A percentile compares a stretch with the other conserved stretches of the same genome.
Evolutionary conservation across 208 protist species (phyloP).

Genomic region (Acanthamoeba comandoni): DNA sequence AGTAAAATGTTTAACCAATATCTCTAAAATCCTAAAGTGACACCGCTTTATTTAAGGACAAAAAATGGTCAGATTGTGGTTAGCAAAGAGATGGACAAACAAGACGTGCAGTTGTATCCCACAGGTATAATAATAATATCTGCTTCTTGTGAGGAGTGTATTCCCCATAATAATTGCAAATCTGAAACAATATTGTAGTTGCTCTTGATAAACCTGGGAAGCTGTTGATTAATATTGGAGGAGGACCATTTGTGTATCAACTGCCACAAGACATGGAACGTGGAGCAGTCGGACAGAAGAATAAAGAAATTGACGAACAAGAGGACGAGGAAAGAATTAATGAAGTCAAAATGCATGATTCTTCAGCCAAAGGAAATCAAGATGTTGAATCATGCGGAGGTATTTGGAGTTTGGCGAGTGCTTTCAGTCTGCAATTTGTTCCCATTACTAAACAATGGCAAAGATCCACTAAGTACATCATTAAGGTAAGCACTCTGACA

Average conservation of each 20-base stretch:
- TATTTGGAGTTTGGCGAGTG: no score
- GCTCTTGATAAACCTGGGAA: slow-evolving; percentile 22
- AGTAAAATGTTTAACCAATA: not conserved
- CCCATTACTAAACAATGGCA: no score
- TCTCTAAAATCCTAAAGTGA: not conserved
- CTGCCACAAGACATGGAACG: not conserved
- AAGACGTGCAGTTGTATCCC: slow-evolving; percentile 32
- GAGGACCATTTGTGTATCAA: slow-evolving; percentile 4
- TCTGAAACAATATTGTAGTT: not conserved
- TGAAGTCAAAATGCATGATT: no score
- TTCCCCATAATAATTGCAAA: not conserved
- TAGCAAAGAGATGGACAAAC: slow-evolving; percentile 1
- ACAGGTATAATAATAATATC: not conserved
- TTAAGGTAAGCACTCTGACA: no score
- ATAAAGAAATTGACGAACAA: not conserved
- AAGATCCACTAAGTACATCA: no score
- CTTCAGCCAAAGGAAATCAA: no score
- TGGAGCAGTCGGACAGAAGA: not conserved
- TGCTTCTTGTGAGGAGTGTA: no score
- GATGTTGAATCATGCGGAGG: no score
- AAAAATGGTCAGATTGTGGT: slow-evolving; percentile 50
- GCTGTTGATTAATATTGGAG: slow-evolving; percentile 36
- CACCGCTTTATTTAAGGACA: slow-evolving; percentile 43
- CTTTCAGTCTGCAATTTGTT: no score
- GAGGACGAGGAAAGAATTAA: no score